Evolutionary conservation across 2,329 filamentous ascomycete species (phyloP), one percentile per base, ranked within the genome.

Genomic region (Herpotrichia juniperi): DNA sequence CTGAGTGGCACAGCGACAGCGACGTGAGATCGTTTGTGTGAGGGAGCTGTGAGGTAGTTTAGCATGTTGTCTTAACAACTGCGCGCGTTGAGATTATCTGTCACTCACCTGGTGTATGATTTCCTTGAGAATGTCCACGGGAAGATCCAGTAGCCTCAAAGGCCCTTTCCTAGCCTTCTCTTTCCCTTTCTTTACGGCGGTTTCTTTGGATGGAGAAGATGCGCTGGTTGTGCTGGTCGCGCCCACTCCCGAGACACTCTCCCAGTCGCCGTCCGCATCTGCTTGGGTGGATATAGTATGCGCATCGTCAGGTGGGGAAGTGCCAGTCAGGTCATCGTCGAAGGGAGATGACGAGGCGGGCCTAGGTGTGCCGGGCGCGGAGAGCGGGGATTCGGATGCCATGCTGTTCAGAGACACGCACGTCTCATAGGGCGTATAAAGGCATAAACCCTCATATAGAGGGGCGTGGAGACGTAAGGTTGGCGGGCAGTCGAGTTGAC

Each of bases 11-110:
- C 53, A 91, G 79, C 12, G 90, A 89, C 34, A 94, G 81, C 12
- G 89, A 86, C 0, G 88, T 91, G 54, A 94, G 79, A 71, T 94
- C 90, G 71, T 92, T 93, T 4, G 89, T 91, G 67, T 92, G 87
- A 3, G 87, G 90, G 48, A 93, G 82, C 89, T 91, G 66, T 46
- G 45, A n/a, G 16, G 32, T 42, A n/a, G 28, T 42, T 44, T 30
- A 44, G 24, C 34, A 14, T 34, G 26, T 17, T 7, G 11, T 32
- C 37, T 56, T 46, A 17, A 42, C 28, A 17, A 22, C 12, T n/a
- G 11, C 21, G 28, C 8, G 28, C 54, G 43, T 37, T n/a, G 16
- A 14, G 21, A 32, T 24, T 21, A 40, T 44, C 24, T 39, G 43
- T 34, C 37, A 63, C 78, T 68, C 76, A 87, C 88, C 82, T 94